phyloP scores from a whole-genome alignment of 495 filamentous ascomycete genomes.

The Polyplosphaeria fusca region DNA sequence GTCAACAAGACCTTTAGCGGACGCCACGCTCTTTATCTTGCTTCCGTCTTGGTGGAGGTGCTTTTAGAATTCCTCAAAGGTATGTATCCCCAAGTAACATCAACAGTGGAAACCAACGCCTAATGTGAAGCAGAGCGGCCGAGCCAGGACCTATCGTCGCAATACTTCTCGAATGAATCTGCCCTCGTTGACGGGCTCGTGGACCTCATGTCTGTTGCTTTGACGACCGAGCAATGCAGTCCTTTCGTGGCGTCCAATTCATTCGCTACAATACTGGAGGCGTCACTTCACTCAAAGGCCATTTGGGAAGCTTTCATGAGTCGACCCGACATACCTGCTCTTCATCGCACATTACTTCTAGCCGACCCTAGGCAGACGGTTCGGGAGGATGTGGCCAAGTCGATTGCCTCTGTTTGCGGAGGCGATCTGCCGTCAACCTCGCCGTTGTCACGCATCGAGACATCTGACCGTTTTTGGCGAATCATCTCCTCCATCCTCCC shows the following conservation, averaged over 20 bases:
- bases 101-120: slow-evolving; percentile 11
- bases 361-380: slow-evolving; percentile 41
- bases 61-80: slow-evolving; percentile 43
- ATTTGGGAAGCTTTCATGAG: slow-evolving; percentile 61
- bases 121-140: slow-evolving; percentile 36
- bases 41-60: slow-evolving; percentile 15
- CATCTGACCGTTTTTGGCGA: slow-evolving; percentile 52
- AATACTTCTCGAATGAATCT: slow-evolving; percentile 32
- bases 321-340: slow-evolving; percentile 43
- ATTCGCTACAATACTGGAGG: slow-evolving; percentile 64
- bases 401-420: slow-evolving; percentile 37
- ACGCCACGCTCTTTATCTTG: slow-evolving; percentile 16
- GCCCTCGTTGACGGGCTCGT: slow-evolving; percentile 28
- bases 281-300: slow-evolving; percentile 54
- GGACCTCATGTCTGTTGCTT: slow-evolving; percentile 2
- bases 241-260: slow-evolving; percentile 47
- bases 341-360: slow-evolving; percentile 45
- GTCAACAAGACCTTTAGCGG: slow-evolving; percentile 17
- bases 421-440: slow-evolving; percentile 23
- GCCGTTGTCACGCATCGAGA: slow-evolving; percentile 33
- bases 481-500: slow-evolving; percentile 52
- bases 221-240: slow-evolving; percentile 2
- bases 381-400: slow-evolving; percentile 41
- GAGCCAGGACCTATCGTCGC: slow-evolving; percentile 24
- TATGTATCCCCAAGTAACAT: slow-evolving; percentile 9